phyloP scores from a whole-genome alignment of 1,284 basidiomycete species.

The Mycocalia duriaeana region DNA sequence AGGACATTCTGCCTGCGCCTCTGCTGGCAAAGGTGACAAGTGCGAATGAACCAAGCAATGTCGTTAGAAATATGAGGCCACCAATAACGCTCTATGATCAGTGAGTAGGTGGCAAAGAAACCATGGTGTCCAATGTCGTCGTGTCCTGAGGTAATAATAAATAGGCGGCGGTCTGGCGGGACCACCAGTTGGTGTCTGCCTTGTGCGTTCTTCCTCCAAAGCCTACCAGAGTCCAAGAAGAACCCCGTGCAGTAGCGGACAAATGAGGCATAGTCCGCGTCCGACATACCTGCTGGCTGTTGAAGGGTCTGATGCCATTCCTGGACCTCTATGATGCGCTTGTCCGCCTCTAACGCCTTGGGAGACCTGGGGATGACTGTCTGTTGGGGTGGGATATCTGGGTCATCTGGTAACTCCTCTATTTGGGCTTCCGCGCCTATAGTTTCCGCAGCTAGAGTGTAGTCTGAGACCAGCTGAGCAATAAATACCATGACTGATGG shows the following conservation, averaged over 20 bases:
- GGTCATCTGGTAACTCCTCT: too few species aligned
- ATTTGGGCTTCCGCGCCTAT: too few species aligned
- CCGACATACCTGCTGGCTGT: conserved; percentile 9
- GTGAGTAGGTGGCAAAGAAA: conserved; percentile 10
- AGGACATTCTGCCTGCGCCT: conserved; percentile 15
- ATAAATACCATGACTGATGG: background rate
- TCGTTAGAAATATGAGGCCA: conserved; percentile 19
- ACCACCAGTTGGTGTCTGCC: conserved; percentile 18
- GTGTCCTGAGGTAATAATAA: conserved; percentile 16
- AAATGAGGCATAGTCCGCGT: conserved; percentile 9
- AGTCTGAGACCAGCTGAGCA: background rate
- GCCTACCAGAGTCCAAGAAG: conserved; percentile 8
- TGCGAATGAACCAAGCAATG: conserved; percentile 16
- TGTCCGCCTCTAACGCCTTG: conserved; percentile 13
- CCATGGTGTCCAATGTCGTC: conserved; percentile 24
- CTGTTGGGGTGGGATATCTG: background rate
- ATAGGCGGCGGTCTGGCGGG: background rate
- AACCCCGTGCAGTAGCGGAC: conserved; percentile 13
- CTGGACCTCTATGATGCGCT: conserved; percentile 8
- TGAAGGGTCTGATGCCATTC: conserved; percentile 13
- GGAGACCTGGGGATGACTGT: background rate
- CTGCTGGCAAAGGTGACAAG: conserved; percentile 28
- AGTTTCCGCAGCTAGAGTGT: background rate
- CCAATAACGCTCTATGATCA: conserved; percentile 16
- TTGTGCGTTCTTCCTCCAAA: conserved; percentile 17